Percentiles rank a stretch among this genome's conserved stretches.
phyloP scores from a whole-genome alignment of 768 basidiomycete genomes.

The Pseudohyphozyma bogoriensis region DNA sequence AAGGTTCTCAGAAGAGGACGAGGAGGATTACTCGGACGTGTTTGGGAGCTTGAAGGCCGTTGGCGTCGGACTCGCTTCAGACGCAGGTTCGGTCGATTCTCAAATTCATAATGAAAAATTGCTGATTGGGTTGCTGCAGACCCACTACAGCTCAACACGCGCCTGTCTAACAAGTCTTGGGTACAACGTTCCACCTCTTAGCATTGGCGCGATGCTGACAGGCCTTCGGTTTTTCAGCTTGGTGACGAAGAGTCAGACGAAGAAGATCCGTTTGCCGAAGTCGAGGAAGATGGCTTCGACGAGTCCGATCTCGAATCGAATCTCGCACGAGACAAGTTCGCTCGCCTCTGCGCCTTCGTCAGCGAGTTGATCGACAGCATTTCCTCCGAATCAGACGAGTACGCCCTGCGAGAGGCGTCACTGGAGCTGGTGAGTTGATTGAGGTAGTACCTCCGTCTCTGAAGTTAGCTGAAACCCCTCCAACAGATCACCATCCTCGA shows the following conservation, averaged over 20 bases:
- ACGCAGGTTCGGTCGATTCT: too few species aligned
- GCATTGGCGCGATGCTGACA: too few species aligned
- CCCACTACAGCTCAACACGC: conserved; percentile 72
- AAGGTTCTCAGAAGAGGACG: conserved; percentile 43
- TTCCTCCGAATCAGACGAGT: conserved; percentile 63
- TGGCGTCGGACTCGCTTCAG: not conserved
- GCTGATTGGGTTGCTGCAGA: too few species aligned
- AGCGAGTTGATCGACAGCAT: conserved; percentile 79
- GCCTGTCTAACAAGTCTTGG: conserved; percentile 84
- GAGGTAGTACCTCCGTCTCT: conserved; percentile 31
- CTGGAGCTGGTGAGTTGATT: conserved; percentile 69
- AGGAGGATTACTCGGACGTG: conserved; percentile 89
- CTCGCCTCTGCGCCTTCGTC: conserved; percentile 68
- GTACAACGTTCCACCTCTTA: conserved; percentile 39
- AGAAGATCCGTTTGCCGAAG: conserved; percentile 94
- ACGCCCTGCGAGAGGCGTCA: conserved; percentile 70
- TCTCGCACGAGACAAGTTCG: conserved; percentile 83
- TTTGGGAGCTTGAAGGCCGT: conserved; percentile 52
- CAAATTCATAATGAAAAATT: too few species aligned
- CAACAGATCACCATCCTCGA: conserved; percentile 47
- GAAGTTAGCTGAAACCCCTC: not conserved
- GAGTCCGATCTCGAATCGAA: conserved; percentile 72
- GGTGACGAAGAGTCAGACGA: conserved; percentile 78
- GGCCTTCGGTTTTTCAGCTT: conserved; percentile 41
- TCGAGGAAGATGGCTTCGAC: conserved; percentile 35